Evolutionary conservation across 2,329 filamentous ascomycete species (phyloP).

Genomic region (Trichoderma koningii): DNA sequence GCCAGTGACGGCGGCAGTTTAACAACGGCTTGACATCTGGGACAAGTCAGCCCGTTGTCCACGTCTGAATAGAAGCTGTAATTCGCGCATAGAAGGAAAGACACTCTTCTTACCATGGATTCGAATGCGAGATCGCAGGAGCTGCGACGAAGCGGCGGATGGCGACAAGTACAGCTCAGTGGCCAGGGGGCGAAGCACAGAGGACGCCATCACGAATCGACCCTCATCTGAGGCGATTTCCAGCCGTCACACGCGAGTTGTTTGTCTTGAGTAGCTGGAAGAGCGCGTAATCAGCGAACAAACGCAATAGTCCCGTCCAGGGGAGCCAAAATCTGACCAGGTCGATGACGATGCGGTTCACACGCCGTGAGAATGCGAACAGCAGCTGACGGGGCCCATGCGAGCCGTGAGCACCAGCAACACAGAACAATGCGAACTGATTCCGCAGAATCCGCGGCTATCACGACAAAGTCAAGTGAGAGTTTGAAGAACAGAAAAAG

Average conservation of each 20-base stretch:
- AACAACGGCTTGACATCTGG: slow-evolving; percentile 32
- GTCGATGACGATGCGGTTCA: slow-evolving; percentile 5
- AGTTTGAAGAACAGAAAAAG: background rate
- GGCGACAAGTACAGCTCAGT: slow-evolving; percentile 37
- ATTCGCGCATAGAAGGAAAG: background rate
- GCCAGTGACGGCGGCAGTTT: slow-evolving; percentile 43
- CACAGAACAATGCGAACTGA: background rate
- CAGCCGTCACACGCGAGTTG: slow-evolving; percentile 4
- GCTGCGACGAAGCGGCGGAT: slow-evolving; percentile 33
- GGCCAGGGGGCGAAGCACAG: slow-evolving; percentile 40
- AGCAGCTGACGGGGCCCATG: slow-evolving; percentile 14
- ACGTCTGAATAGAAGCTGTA: background rate
- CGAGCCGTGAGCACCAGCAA: slow-evolving; percentile 9
- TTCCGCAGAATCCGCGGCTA: background rate
- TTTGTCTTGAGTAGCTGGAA: background rate
- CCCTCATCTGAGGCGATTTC: slow-evolving; percentile 36
- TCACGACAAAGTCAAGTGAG: background rate
- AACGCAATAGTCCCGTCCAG: background rate
- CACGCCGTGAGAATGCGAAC: slow-evolving; percentile 10
- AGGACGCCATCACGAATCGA: slow-evolving; percentile 40
- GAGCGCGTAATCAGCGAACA: background rate
- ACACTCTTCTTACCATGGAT: slow-evolving; percentile 32
- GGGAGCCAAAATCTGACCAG: background rate
- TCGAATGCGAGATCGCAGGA: slow-evolving; percentile 33
- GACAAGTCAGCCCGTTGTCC: background rate